phyloP scores from a whole-genome alignment of 1,284 basidiomycete genomes.

The Fomitopsis pinicola region DNA sequence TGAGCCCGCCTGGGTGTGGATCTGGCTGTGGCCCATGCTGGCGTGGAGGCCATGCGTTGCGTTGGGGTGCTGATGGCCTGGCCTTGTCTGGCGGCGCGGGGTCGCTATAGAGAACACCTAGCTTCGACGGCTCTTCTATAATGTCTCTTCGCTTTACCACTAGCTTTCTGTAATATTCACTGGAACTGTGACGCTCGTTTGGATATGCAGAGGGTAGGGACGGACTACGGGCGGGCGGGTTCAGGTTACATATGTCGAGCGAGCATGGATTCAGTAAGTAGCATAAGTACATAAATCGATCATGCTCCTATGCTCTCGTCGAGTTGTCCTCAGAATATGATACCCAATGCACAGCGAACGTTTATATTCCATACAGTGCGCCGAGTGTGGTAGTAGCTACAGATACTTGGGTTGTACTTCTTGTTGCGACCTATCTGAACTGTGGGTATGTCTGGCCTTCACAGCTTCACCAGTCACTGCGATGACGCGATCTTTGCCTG shows the following conservation, averaged over 20 bases:
- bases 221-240: neutral
- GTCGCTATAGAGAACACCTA: conserved; percentile 5
- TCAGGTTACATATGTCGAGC: neutral
- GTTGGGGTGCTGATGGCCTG: too few relatives aligned
- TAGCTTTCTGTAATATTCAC: conserved; percentile 6
- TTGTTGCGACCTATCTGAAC: neutral
- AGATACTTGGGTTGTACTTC: neutral
- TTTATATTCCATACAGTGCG: neutral
- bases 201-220: neutral
- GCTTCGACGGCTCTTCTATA: conserved; percentile 5
- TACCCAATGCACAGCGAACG: neutral
- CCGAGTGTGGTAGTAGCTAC: neutral
- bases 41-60: neutral
- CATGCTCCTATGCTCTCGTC: neutral
- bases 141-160: conserved; percentile 5
- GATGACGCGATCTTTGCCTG: conserved; percentile 42
- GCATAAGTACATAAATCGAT: neutral
- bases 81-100: neutral
- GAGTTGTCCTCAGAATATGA: neutral
- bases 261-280: neutral
- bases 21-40: neutral
- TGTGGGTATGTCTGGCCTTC: neutral
- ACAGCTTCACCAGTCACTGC: neutral
- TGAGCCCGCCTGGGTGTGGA: conserved; percentile 26
- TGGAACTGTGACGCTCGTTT: conserved; percentile 7